Evolutionary conservation across 163 green algal species (phyloP).

Genomic region (Coccomyxa subellipsoidea): DNA sequence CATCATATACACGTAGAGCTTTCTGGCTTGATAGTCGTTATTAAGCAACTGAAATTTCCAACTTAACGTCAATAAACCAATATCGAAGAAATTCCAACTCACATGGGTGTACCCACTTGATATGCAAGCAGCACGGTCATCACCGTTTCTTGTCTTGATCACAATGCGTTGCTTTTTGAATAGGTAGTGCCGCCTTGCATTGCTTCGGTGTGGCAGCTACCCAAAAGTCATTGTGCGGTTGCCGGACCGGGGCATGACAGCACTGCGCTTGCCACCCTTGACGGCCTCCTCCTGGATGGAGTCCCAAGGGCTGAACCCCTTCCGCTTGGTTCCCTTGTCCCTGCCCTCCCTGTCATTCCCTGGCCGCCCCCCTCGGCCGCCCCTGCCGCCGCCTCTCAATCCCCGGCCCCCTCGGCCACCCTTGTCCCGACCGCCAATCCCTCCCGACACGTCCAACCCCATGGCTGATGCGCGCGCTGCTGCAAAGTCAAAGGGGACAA

Average conservation of each 20-base stretch:
- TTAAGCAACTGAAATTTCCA: too few relatives aligned
- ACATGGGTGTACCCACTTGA: too few relatives aligned
- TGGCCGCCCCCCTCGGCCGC: neutral
- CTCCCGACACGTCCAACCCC: conserved; percentile 19
- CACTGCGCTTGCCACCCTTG: conserved; percentile 62
- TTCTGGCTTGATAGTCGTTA: too few relatives aligned
- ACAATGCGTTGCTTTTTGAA: too few relatives aligned
- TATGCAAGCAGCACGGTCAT: too few relatives aligned
- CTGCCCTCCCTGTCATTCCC: conserved; percentile 2
- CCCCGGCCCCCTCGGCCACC: neutral
- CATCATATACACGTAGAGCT: too few relatives aligned
- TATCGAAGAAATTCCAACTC: too few relatives aligned
- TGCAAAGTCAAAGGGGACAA: conserved; percentile 18
- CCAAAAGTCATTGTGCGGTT: conserved; percentile 62
- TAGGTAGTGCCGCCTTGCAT: too few relatives aligned
- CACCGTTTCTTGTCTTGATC: too few relatives aligned
- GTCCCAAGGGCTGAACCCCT: neutral
- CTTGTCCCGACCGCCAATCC: neutral
- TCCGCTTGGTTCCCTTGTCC: neutral
- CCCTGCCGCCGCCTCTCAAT: neutral
- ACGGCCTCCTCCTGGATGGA: conserved; percentile 18
- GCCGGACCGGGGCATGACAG: conserved; percentile 53
- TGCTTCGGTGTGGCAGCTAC: too few relatives aligned
- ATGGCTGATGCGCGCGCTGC: conserved; percentile 18
- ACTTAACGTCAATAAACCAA: too few relatives aligned